Evolutionary conservation across 352 stramenopile species (phyloP).

Genomic region (Pythium sp.): DNA sequence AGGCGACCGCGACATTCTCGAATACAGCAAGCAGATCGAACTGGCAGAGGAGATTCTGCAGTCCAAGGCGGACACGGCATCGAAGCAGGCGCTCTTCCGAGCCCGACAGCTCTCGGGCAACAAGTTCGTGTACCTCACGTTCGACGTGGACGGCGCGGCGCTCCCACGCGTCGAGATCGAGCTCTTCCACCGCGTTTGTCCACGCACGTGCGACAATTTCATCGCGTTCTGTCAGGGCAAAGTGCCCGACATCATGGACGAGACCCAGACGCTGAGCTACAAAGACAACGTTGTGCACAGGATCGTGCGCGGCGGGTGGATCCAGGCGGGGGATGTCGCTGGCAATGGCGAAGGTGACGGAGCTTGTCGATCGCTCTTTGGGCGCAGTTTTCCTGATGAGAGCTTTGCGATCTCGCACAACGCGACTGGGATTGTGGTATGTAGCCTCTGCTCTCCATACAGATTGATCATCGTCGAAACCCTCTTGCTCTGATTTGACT

Average conservation of each 20-base stretch:
- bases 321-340: slow-evolving; percentile 67
- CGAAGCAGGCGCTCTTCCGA: slow-evolving; percentile 37
- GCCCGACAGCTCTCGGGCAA: slow-evolving; percentile 50
- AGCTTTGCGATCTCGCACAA: slow-evolving; percentile 72
- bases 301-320: slow-evolving; percentile 64
- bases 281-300: slow-evolving; percentile 57
- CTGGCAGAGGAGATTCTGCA: slow-evolving; percentile 52
- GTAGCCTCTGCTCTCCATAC: not conserved
- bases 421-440: slow-evolving; percentile 55
- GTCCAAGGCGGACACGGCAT: slow-evolving; percentile 39
- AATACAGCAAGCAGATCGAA: slow-evolving; percentile 26
- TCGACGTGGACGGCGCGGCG: slow-evolving; percentile 57
- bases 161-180: slow-evolving; percentile 69
- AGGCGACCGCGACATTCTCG: slow-evolving; percentile 17
- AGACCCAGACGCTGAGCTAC: slow-evolving; percentile 43
- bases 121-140: slow-evolving; percentile 56
- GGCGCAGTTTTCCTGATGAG: slow-evolving; percentile 63
- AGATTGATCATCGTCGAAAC: not conserved
- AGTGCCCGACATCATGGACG: slow-evolving; percentile 42
- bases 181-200: slow-evolving; percentile 57
- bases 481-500: slow-evolving; percentile 7
- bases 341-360: slow-evolving; percentile 45
- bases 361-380: slow-evolving; percentile 53
- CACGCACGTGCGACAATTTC: slow-evolving; percentile 75
- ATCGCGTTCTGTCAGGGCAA: slow-evolving; percentile 58